Evolutionary conservation across 140 eudicot genomes (phyloP).

Genomic region (Anethum foeniculum): DNA sequence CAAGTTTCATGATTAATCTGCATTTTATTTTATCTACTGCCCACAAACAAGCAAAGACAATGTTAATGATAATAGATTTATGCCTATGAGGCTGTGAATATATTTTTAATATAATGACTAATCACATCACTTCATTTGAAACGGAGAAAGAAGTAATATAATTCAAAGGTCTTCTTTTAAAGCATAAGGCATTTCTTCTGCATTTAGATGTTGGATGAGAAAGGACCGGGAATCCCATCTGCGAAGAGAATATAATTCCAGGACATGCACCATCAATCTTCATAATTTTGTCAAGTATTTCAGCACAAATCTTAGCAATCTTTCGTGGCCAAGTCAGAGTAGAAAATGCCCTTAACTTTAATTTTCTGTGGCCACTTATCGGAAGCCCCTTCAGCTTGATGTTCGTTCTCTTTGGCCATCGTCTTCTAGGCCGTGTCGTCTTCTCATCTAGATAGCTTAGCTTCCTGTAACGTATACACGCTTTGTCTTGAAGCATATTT

Average conservation of each 20-base stretch:
- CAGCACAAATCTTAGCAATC: constrained; percentile 35
- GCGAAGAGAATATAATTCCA: constrained; percentile 40
- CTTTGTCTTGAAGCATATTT: constrained; percentile 22
- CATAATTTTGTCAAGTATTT: constrained; percentile 29
- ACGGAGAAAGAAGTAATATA: constrained; percentile 9
- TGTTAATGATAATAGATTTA: neutral
- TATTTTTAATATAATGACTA: neutral
- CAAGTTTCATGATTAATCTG: neutral
- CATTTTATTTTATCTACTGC: neutral
- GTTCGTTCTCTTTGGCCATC: constrained; percentile 35
- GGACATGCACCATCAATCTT: constrained; percentile 42
- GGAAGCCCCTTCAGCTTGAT: constrained; percentile 41
- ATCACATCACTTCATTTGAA: neutral
- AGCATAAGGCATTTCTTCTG: constrained; percentile 22
- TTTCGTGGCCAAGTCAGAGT: constrained; percentile 35
- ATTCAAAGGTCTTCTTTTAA: constrained; percentile 20
- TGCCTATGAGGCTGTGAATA: neutral
- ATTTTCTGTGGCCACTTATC: constrained; percentile 32
- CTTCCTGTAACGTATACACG: constrained; percentile 42
- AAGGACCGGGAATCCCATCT: constrained; percentile 79
- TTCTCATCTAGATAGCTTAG: constrained; percentile 27
- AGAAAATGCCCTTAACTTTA: constrained; percentile 60
- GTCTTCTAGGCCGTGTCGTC: constrained; percentile 18
- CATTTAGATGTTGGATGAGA: constrained; percentile 39
- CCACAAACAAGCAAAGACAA: neutral